A percentile compares a stretch with the other conserved stretches of the same genome.
Evolutionary conservation across 768 basidiomycete species (phyloP).

Genomic region (Lyophyllum decastes): DNA sequence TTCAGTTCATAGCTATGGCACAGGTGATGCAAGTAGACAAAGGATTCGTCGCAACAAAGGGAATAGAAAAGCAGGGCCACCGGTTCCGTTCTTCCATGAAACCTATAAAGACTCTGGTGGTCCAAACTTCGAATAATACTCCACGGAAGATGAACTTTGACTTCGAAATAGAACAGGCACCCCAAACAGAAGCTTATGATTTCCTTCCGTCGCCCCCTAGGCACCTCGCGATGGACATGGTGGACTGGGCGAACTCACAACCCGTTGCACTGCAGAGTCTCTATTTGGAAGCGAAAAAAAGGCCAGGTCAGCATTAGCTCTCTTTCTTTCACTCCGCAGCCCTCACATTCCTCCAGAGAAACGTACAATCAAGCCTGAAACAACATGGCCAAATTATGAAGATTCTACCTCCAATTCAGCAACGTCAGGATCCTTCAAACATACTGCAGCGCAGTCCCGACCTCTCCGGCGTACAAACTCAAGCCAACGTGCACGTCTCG

Average conservation of each 20-base stretch:
- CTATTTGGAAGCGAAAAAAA: constrained; percentile 4
- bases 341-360: constrained; percentile 2
- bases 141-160: constrained; percentile 13
- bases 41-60: constrained; percentile 3
- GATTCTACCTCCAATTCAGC: neutral
- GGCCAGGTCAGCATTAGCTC: constrained; percentile 2
- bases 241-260: constrained; percentile 16
- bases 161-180: constrained; percentile 9
- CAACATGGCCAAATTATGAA: constrained; percentile 1
- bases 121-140: neutral
- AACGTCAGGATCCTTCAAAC: neutral
- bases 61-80: constrained; percentile 8
- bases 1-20: neutral
- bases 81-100: constrained; percentile 4
- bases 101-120: constrained; percentile 6
- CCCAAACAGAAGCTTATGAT: constrained; percentile 2
- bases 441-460: neutral
- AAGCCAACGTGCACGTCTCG: neutral
- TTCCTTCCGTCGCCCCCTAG: constrained; percentile 5
- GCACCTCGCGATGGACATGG: constrained; percentile 3
- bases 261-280: constrained; percentile 11
- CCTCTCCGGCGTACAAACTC: constrained; percentile 6
- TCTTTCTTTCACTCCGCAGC: neutral
- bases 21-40: constrained; percentile 2
- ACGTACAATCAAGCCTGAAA: neutral